Evolutionary conservation across 768 basidiomycete genomes (phyloP).

Genomic region (Boletales sp.): DNA sequence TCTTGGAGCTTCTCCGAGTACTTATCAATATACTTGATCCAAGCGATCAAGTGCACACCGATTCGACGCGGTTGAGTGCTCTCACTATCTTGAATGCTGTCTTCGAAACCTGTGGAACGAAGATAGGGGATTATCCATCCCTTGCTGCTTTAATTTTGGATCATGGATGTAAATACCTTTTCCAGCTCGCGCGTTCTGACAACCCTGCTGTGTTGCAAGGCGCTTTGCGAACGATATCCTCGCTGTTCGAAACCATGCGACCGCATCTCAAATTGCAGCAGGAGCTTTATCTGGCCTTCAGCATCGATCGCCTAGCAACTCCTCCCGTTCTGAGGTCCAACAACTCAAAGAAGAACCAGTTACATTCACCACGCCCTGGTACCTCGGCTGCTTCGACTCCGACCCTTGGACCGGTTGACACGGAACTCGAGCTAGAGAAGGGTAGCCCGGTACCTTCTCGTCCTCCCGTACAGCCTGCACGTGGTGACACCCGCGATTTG

Average conservation of each 20-base stretch:
- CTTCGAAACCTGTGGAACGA: slow-evolving; percentile 78
- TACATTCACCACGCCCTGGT: slow-evolving; percentile 50
- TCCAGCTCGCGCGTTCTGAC: slow-evolving; percentile 93
- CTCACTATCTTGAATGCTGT: slow-evolving; percentile 84
- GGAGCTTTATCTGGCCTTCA: slow-evolving; percentile 92
- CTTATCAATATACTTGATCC: slow-evolving; percentile 95
- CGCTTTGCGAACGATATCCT: slow-evolving; percentile 81
- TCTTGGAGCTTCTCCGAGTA: slow-evolving; percentile 89
- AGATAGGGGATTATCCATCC: slow-evolving; percentile 74
- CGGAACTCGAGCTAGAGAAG: slow-evolving; percentile 45
- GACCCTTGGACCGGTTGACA: slow-evolving; percentile 35
- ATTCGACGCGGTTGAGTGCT: slow-evolving; percentile 88
- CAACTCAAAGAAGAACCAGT: slow-evolving; percentile 30
- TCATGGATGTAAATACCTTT: slow-evolving; percentile 92
- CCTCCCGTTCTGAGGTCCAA: slow-evolving; percentile 34
- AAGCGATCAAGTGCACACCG: slow-evolving; percentile 91
- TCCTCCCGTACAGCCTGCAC: slow-evolving; percentile 67
- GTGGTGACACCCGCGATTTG: slow-evolving; percentile 83
- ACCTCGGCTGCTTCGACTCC: slow-evolving; percentile 46
- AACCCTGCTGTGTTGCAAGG: slow-evolving; percentile 74
- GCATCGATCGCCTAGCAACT: slow-evolving; percentile 83
- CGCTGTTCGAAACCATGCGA: slow-evolving; percentile 85
- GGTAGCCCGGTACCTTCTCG: slow-evolving; percentile 49
- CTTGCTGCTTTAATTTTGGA: slow-evolving; percentile 77
- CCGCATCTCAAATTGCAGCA: slow-evolving; percentile 88